Base-by-base conservation (phyloP, 345 rosid genomes). In the Salix koriyanagi region DNA sequence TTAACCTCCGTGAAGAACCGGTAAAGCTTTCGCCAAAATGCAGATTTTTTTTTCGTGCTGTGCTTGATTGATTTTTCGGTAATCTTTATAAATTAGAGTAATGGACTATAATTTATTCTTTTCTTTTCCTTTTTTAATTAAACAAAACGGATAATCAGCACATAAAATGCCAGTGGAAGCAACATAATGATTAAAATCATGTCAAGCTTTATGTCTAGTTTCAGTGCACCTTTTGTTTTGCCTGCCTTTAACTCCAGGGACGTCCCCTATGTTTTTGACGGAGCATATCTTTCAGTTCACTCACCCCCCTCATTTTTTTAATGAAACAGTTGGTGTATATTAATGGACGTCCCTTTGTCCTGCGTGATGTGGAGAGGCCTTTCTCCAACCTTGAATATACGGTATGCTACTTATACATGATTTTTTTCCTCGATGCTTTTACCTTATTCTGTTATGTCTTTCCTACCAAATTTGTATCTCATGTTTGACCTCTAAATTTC, bases 331-430 rank as follows among this genome's bases (percentile, higher is more conserved):
- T 95, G 73, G 92, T 95, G 28, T 93, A 95, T 79, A 88, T 93
- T 28, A 95, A 95, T 48, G 97, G 99, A 15, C 90, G 97, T 8
- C 99, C 99, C 65, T 95, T 95, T 90, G 99, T 95, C 76, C 85
- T 95, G 86, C 96, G 99, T 72, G 99, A 95, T 80, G 97, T 88
- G 23, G 97, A 90, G 86, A 93, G 93, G 79, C 99, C 99, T 52
- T 91, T 91, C 84, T 90, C 99, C 78, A 95, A 95, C 86, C 99
- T 95, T n/a, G 99, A 93, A 76, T 93, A 90, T 82, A 95, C 97
- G 86, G 97, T 95, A 89, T 75, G 86, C 67, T 44, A 74, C 65
- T 71, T 75, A 58, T 65, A 28, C 52, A 67, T 58, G 76, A 56
- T 21, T 71, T 76, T 58, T 32, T 12, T n/a, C 7, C 60, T 18